Base-by-base conservation (phyloP, 768 basidiomycete genomes). In the Daedaleopsis nitida region DNA sequence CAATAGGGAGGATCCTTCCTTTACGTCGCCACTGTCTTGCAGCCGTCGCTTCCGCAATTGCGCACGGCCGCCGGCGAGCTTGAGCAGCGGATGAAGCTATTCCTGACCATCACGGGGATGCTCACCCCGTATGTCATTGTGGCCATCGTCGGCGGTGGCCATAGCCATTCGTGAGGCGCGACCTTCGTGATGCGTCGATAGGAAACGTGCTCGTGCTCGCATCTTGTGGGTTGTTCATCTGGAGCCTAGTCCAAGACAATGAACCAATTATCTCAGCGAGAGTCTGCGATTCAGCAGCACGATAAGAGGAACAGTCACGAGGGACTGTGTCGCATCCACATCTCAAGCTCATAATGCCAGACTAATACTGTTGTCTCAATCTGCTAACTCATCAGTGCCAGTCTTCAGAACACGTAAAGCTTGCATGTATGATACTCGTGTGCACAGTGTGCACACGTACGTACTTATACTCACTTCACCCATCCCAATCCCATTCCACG, bases 1-100 rank as follows among this genome's bases (percentile, higher is more conserved):
- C 52, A 11, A 3, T 35, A 68, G 67, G 67, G 67, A 14, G 67
- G 67, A 3, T 59, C 67, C 1, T 68, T 68, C 49, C 43, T 68
- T 19, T 68, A 68, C 45, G 67, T 68, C 52, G 67, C 67, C 11
- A 64, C 67, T 23, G 67, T 68, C 0, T 58, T 68, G n/a, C 67
- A 65, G 39, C 62, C 64, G 13, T 58, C 64, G 38, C 55, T 64
- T 2, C 39, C 62, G 12, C 58, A 59, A n/a, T 23, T 24, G 3
- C 47, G 56, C 16, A 39, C 44, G 1, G 21, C 21, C 3, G 45
- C 9, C 9, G 62, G 48, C 17, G 64, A 64, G 14, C 17, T 57
- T 17, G 58, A 57, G 5, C 43, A 43, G 0, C 56, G 47, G 24
- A 43, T 47, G 37, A 59, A 45, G 21, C 23, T 62, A 7, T 14